A percentile compares a stretch with the other conserved stretches of the same genome.
These are phyloP conservation scores for Cytospora leucostoma DNA, from an alignment of 2,329 filamentous ascomycete species.

Conservation along the genomic window DNA sequence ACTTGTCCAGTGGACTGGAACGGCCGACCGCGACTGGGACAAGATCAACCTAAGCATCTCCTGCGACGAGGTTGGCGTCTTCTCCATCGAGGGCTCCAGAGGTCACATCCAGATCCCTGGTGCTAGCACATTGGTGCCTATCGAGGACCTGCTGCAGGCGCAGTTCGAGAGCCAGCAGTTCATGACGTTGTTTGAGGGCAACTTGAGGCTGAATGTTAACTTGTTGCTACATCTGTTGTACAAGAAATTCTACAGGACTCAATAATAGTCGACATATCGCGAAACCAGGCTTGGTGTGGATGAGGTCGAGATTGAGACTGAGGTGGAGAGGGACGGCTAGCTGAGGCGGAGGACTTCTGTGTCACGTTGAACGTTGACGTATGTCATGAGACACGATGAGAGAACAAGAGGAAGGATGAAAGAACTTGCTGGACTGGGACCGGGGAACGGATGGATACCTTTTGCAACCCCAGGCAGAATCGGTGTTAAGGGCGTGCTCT, in stretches of 20 bases:
- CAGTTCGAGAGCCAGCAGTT: constrained; percentile 98
- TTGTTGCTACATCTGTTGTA: constrained; percentile 94
- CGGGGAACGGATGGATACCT: constrained; percentile 15
- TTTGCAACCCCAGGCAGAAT: constrained; percentile 19
- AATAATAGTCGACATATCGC: constrained; percentile 42
- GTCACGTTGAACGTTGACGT: neutral
- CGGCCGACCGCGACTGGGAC: constrained; percentile 80
- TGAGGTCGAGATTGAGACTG: neutral
- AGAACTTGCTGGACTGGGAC: neutral
- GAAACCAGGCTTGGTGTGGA: no score
- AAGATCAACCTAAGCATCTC: constrained; percentile 93
- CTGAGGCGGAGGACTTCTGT: neutral
- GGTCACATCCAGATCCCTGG: constrained; percentile 96
- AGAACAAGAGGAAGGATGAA: constrained; percentile 11
- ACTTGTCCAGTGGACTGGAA: constrained; percentile 86
- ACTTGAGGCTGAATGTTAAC: constrained; percentile 91
- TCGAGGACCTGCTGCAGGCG: constrained; percentile 92
- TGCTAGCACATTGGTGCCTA: constrained; percentile 81
- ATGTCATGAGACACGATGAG: constrained; percentile 18
- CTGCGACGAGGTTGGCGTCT: constrained; percentile 91
- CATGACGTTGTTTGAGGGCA: constrained; percentile 88
- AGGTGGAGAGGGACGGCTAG: neutral
- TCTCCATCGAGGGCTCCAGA: constrained; percentile 85
- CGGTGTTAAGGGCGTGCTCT: constrained; percentile 24
- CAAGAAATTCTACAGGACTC: constrained; percentile 93